Percentiles rank a stretch among this genome's conserved stretches.
Evolutionary conservation across 306 rosid species (phyloP).

Genomic region (Prinsepia uniflora): DNA sequence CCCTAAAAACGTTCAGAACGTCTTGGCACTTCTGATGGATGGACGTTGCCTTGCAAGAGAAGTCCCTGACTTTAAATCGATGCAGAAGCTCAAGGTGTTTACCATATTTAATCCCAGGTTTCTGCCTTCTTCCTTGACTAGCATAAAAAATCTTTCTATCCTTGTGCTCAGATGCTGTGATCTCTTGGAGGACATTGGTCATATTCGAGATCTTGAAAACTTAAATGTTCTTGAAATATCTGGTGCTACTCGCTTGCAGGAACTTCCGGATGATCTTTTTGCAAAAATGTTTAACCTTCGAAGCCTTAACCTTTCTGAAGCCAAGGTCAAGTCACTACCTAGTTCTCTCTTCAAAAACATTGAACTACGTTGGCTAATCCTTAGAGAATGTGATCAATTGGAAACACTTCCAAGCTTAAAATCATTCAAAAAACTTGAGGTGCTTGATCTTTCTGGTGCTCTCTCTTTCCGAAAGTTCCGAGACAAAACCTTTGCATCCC

Average conservation of each 20-base stretch:
- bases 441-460: slow-evolving; percentile 42
- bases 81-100: slow-evolving; percentile 13
- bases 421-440: slow-evolving; percentile 8
- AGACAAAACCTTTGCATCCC: slow-evolving; percentile 5
- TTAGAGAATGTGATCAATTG: slow-evolving; percentile 17
- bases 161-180: slow-evolving; percentile 42
- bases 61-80: slow-evolving; percentile 15
- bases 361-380: slow-evolving; percentile 33
- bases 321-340: slow-evolving; percentile 24
- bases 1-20: slow-evolving; percentile 2
- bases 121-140: not conserved
- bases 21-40: slow-evolving; percentile 28
- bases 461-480: slow-evolving; percentile 8
- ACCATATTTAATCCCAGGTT: slow-evolving; percentile 27
- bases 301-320: slow-evolving; percentile 31
- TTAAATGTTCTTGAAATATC: slow-evolving; percentile 36
- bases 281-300: slow-evolving; percentile 4
- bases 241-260: slow-evolving; percentile 21
- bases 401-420: slow-evolving; percentile 17
- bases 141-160: slow-evolving; percentile 12
- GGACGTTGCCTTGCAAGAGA: slow-evolving; percentile 23
- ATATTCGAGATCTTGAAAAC: not conserved
- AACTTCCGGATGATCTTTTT: slow-evolving; percentile 15
- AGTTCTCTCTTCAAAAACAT: slow-evolving; percentile 16
- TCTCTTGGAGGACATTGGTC: slow-evolving; percentile 22